These are phyloP conservation scores for Zanthoxylum bungeanum DNA, from an alignment of 345 rosid species.

Conservation along the genomic window DNA sequence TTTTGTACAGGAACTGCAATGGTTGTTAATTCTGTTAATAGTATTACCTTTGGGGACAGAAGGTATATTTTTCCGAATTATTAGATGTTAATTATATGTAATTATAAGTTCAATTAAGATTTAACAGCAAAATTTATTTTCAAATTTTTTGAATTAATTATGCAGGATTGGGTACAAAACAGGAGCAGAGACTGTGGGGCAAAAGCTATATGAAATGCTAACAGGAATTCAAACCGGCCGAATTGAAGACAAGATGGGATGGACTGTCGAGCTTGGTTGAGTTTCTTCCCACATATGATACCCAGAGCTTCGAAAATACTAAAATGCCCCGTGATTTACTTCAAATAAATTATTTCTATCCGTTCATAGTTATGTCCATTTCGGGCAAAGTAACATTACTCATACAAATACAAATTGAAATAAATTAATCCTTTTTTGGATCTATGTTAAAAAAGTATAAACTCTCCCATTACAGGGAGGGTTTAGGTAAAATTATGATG, in stretches of 20 bases:
- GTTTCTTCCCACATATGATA: neutral
- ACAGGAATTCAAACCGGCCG: conserved; percentile 42
- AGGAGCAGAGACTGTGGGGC: conserved; percentile 21
- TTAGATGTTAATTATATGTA: neutral
- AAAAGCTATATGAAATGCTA: conserved; percentile 20
- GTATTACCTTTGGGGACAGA: conserved; percentile 29
- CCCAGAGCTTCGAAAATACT: too few species aligned
- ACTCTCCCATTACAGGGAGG: too few species aligned
- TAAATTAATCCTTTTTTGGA: neutral
- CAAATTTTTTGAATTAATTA: neutral
- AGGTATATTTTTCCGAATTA: neutral
- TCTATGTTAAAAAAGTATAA: too few species aligned
- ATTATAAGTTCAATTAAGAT: neutral
- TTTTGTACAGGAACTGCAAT: conserved; percentile 55
- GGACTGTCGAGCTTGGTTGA: neutral
- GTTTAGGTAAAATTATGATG: too few species aligned
- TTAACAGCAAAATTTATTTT: neutral
- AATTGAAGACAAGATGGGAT: conserved; percentile 33
- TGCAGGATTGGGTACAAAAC: conserved; percentile 36
- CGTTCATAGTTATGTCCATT: too few species aligned
- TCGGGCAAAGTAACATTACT: too few species aligned
- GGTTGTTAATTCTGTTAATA: conserved; percentile 32
- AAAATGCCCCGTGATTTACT: too few species aligned
- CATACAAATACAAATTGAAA: neutral
- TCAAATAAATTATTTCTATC: too few species aligned